A percentile compares a stretch with the other conserved stretches of the same genome.
These are phyloP conservation scores for Cyberlindnera bimundalis DNA, from an alignment of 805 yeast genomes.

Conservation along the genomic window DNA sequence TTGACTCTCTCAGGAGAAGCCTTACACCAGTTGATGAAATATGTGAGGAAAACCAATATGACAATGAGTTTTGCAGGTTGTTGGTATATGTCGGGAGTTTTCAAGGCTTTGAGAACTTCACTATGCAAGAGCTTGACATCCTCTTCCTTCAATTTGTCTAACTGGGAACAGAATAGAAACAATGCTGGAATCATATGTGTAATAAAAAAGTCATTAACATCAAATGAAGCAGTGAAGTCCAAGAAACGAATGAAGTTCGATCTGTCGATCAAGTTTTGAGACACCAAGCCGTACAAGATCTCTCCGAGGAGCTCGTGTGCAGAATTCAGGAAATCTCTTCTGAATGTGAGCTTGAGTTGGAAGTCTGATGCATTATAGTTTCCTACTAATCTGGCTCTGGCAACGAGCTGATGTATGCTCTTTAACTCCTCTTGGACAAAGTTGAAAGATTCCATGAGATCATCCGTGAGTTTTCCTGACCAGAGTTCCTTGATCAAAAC, in stretches of 20 bases:
- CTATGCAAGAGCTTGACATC: conserved; percentile 39
- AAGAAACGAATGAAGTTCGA: conserved; percentile 40
- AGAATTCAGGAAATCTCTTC: conserved; percentile 57
- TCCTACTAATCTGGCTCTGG: conserved; percentile 53
- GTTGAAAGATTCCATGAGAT: conserved; percentile 52
- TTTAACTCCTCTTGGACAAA: conserved; percentile 54
- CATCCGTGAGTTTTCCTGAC: conserved; percentile 33
- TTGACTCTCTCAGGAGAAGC: conserved; percentile 37
- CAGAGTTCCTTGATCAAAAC: conserved; percentile 23
- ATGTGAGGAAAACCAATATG: conserved; percentile 49
- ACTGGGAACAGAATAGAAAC: conserved; percentile 40
- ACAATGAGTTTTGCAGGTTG: conserved; percentile 49
- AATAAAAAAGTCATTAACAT: conserved; percentile 59
- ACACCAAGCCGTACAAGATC: conserved; percentile 50
- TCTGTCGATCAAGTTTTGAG: conserved; percentile 33
- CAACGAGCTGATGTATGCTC: conserved; percentile 49
- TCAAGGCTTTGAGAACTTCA: conserved; percentile 33
- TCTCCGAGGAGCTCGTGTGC: conserved; percentile 75
- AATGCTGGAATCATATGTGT: conserved; percentile 63
- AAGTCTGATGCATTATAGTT: conserved; percentile 41
- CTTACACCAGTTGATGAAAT: conserved; percentile 69
- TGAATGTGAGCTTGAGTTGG: conserved; percentile 47
- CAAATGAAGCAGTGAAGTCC: conserved; percentile 43
- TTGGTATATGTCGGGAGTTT: conserved; percentile 41
- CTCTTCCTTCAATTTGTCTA: conserved; percentile 34